phyloP scores from a whole-genome alignment of 345 rosid genomes.

The Citrus medica region DNA sequence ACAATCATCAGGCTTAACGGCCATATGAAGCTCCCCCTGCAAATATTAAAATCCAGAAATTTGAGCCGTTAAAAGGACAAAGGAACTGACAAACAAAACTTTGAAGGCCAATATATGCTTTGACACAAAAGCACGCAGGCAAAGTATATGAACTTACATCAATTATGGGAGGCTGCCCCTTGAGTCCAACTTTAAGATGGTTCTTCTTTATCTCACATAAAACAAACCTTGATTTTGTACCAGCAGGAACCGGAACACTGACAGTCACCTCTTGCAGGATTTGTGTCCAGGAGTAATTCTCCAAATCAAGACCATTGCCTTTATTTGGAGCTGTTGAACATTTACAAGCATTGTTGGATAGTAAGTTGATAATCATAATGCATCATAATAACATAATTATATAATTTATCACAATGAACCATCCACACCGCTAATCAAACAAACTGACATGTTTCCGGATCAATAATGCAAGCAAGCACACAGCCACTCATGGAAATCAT shows the following conservation, averaged over 20 bases:
- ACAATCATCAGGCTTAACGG: conserved; percentile 79
- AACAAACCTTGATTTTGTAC: conserved; percentile 71
- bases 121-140: background rate
- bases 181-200: conserved; percentile 78
- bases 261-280: conserved; percentile 78
- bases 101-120: background rate
- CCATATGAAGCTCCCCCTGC: conserved; percentile 68
- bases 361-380: background rate
- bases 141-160: conserved; percentile 52
- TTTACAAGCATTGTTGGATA: background rate
- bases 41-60: conserved; percentile 9
- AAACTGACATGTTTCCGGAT: background rate
- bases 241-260: conserved; percentile 65
- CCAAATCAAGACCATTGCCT: conserved; percentile 89
- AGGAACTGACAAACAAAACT: background rate
- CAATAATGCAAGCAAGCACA: background rate
- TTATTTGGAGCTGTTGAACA: conserved; percentile 67
- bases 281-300: conserved; percentile 88
- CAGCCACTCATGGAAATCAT: background rate
- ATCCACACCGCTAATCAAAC: background rate
- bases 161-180: conserved; percentile 75
- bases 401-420: no score
- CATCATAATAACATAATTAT: background rate
- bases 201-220: conserved; percentile 83
- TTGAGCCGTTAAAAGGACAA: background rate